Conservation (phyloP, 257 asterid genomes). For the Phtheirospermum japonicum region DNA sequence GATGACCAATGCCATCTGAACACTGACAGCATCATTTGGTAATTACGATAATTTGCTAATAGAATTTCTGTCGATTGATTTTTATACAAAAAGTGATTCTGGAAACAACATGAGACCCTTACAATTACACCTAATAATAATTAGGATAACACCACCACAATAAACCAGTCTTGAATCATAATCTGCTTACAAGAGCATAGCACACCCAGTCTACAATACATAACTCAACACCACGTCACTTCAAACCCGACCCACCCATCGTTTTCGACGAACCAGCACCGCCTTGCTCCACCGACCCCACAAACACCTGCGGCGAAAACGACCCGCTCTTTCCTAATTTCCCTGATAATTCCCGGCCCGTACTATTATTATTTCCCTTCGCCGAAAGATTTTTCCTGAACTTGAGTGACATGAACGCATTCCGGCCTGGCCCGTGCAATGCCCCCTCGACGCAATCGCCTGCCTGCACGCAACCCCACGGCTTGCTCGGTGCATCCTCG, state of each 20-base stretch:
- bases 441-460: conserved; percentile 95
- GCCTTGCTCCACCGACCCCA: conserved; percentile 54
- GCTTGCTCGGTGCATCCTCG: conserved; percentile 70
- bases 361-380: conserved; percentile 39
- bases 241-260: conserved; percentile 35
- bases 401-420: conserved; percentile 62
- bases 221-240: conserved; percentile 32
- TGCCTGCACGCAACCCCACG: conserved; percentile 80
- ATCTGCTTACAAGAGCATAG: background rate
- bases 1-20: no score
- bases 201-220: conserved; percentile 15
- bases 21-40: no score
- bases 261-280: conserved; percentile 55
- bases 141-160: no score
- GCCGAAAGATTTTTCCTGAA: conserved; percentile 56
- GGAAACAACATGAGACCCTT: background rate
- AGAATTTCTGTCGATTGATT: no score
- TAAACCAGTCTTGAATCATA: no score
- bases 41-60: no score
- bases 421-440: conserved; percentile 53
- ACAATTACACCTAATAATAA: background rate
- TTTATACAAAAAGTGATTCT: background rate
- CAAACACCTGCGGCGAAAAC: conserved; percentile 52
- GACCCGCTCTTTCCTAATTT: conserved; percentile 58
- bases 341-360: conserved; percentile 62